Evolutionary conservation across 495 filamentous ascomycete species (phyloP), one percentile per base, ranked within the genome.

Genomic region (Lasiosphaeria miniovina): DNA sequence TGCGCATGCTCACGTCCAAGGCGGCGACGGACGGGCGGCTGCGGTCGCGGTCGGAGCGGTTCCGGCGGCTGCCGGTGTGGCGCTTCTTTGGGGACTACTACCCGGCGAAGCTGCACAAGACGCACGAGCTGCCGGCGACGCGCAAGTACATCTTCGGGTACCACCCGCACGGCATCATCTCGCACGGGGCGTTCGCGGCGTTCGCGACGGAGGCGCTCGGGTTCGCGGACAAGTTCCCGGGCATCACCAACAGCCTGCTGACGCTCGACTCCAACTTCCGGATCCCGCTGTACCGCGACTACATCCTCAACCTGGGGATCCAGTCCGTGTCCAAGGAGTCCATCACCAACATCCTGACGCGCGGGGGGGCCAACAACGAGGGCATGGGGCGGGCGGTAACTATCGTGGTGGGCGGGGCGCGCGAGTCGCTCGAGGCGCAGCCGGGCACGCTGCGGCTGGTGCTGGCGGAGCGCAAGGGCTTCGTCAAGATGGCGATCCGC

Each of bases 131-230:
- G 3, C 84, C 89, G 12, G 81, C 91, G 0, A 90, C 88, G 3
- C 82, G 91, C 58, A 98, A 98, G 75, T 98, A 98, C 75, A 93
- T 98, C 64, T 96, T 98, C 69, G 94, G 95, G 46, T 97, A 98
- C 71, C 94, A 97, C 68, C 93, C 93, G 0, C 93, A 98, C 71
- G 94, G 94, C 45, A 97, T 98, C 72, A 96, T 98, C 66, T 91
- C 88, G 12, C 90, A 96, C 67, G 94, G 94, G 41, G 94, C 95
- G 1, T 97, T 94, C 73, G 90, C 89, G 4, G 88, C 93, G 14
- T 97, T 98, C 63, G 90, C 80, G 35, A 98, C 95, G 6, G 94
- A 98, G 64, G 90, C 90, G 0, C 79, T 95, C 5, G 91, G 94
- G 3, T 98, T 98, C 72, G 84, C 84, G 3, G 82, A 88, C 55